Conservation (phyloP, 2,329 filamentous ascomycete species). For the Fusarium sacchari region DNA sequence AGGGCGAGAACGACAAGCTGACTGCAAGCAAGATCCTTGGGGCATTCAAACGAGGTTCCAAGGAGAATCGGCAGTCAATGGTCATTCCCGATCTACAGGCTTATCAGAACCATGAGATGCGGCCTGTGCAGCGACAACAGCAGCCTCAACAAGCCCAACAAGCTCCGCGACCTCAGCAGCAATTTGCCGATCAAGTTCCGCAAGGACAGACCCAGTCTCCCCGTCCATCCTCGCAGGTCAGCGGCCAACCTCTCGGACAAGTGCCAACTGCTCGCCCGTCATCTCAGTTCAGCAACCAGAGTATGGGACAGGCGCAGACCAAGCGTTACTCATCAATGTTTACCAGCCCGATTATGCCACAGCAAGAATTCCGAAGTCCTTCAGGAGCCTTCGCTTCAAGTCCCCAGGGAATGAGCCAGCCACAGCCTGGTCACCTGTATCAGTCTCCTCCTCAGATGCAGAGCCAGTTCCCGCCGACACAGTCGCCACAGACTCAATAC, state of each 20-base stretch:
- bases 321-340: conserved; percentile 35
- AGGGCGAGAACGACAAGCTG: conserved; percentile 37
- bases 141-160: neutral
- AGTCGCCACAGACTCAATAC: neutral
- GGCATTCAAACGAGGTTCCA: conserved; percentile 48
- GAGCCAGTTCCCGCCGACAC: neutral
- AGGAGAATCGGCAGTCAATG: conserved; percentile 39
- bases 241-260: conserved; percentile 26
- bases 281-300: conserved; percentile 27
- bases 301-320: conserved; percentile 22
- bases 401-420: conserved; percentile 12
- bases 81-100: conserved; percentile 20
- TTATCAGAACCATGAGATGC: conserved; percentile 37
- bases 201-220: conserved; percentile 15
- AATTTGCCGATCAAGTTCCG: conserved; percentile 11
- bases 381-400: conserved; percentile 3
- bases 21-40: conserved; percentile 45
- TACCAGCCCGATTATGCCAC: conserved; percentile 21
- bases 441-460: conserved; percentile 18
- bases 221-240: conserved; percentile 17
- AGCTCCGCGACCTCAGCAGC: conserved; percentile 11
- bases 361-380: conserved; percentile 25
- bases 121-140: conserved; percentile 20
- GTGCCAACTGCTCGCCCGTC: conserved; percentile 17
- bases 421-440: conserved; percentile 12